A percentile compares a stretch with the other conserved stretches of the same genome.
phyloP scores from a whole-genome alignment of 2,329 filamentous ascomycete species.

The Aspergillus fijiensis region DNA sequence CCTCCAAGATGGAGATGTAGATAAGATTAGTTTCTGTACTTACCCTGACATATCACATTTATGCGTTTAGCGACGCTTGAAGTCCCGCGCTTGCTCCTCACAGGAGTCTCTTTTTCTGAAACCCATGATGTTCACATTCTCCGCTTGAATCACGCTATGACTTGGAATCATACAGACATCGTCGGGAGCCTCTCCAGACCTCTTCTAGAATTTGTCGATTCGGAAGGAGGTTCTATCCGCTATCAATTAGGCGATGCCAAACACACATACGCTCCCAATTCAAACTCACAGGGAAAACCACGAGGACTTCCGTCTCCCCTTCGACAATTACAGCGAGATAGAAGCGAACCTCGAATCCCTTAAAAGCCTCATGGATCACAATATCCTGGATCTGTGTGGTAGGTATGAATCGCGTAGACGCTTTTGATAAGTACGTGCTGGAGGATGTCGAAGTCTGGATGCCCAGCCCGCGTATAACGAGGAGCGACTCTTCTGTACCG shows the following conservation, averaged over 20 bases:
- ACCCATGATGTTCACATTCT: neutral
- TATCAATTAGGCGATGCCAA: conserved; percentile 1
- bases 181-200: conserved; percentile 84
- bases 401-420: conserved; percentile 76
- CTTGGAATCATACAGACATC: conserved; percentile 74
- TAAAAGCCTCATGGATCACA: conserved; percentile 91
- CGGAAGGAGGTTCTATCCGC: conserved; percentile 63
- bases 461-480: conserved; percentile 84
- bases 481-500: conserved; percentile 73
- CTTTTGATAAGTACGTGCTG: conserved; percentile 62
- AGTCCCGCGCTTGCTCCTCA: neutral
- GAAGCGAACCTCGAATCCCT: conserved; percentile 84
- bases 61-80: neutral
- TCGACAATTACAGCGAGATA: conserved; percentile 89
- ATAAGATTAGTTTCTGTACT: conserved; percentile 14
- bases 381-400: conserved; percentile 91
- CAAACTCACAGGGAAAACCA: conserved; percentile 77
- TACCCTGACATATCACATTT: conserved; percentile 10
- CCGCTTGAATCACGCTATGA: conserved; percentile 31
- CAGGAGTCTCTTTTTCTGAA: conserved; percentile 1
- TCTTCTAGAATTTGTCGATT: conserved; percentile 72
- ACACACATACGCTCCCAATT: neutral
- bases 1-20: conserved; percentile 14
- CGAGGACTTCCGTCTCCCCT: conserved; percentile 81
- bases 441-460: conserved; percentile 81